These are phyloP conservation scores for Tetrapisispora nanseiensis DNA, from an alignment of 805 yeast genomes.

Conservation along the genomic window DNA sequence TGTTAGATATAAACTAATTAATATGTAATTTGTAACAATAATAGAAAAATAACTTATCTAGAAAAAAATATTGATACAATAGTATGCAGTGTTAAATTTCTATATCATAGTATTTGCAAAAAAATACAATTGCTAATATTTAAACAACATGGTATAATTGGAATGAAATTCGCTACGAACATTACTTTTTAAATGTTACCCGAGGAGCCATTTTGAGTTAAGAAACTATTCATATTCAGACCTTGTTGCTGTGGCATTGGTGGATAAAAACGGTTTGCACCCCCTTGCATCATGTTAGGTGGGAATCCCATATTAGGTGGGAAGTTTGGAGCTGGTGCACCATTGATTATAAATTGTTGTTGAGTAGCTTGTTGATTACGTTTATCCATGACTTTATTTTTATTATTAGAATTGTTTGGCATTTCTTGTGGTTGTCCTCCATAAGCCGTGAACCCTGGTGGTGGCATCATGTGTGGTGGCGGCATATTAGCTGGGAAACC, in stretches of 20 bases:
- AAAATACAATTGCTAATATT: neutral
- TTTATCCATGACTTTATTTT: neutral
- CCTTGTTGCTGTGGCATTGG: conserved; percentile 2
- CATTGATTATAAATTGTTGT: conserved; percentile 20
- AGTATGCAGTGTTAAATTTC: neutral
- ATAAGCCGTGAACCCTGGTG: conserved; percentile 15
- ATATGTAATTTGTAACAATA: neutral
- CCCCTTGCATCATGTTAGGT: conserved; percentile 17
- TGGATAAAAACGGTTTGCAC: conserved; percentile 5
- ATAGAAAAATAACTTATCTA: neutral
- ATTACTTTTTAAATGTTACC: neutral
- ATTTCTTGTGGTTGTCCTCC: conserved; percentile 4
- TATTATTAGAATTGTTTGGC: neutral
- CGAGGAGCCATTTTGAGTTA: conserved; percentile 2
- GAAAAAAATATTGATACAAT: neutral
- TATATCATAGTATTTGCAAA: neutral
- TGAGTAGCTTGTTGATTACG: conserved; percentile 6
- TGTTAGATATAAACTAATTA: neutral
- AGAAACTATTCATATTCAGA: conserved; percentile 1
- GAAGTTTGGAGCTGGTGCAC: conserved; percentile 26
- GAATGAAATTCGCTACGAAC: neutral
- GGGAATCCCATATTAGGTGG: conserved; percentile 22
- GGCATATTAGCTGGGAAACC: conserved; percentile 17
- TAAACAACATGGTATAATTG: neutral
- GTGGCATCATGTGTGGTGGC: conserved; percentile 18